phyloP scores from a whole-genome alignment of 1,139 yeast genomes.

The Hyphopichia burtonii region DNA sequence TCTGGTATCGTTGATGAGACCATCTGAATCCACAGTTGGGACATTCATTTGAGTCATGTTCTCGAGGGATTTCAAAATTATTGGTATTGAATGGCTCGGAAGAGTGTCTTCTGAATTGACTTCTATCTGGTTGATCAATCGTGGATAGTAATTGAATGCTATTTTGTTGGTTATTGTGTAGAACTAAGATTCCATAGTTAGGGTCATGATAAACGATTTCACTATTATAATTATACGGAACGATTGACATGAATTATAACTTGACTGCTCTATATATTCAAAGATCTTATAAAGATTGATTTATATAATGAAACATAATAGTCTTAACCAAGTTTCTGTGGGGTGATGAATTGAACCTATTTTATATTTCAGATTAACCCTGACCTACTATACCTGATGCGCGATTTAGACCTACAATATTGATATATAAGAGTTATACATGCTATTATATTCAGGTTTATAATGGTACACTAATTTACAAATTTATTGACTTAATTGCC shows the following conservation, averaged over 20 bases:
- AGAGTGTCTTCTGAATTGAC: background rate
- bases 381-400: too few relatives aligned
- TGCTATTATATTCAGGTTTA: background rate
- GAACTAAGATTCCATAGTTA: conserved; percentile 40
- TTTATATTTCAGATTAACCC: too few relatives aligned
- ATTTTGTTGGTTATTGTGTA: conserved; percentile 42
- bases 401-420: too few relatives aligned
- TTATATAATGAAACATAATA: too few relatives aligned
- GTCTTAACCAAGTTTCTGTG: too few relatives aligned
- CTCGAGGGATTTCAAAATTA: background rate
- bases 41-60: conserved; percentile 14
- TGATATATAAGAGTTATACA: too few relatives aligned
- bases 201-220: conserved; percentile 40
- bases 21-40: conserved; percentile 46
- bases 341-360: too few relatives aligned
- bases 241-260: conserved; percentile 30
- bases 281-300: too few relatives aligned
- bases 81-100: background rate
- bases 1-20: conserved; percentile 8
- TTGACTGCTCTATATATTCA: too few relatives aligned
- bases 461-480: background rate
- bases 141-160: conserved; percentile 35
- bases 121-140: background rate
- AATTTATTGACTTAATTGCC: background rate
- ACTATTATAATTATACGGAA: conserved; percentile 35